A percentile compares a stretch with the other conserved stretches of the same genome.
Conservation (phyloP, 2,329 filamentous ascomycete species). For the Cephalotrichum gorgonifer region DNA sequence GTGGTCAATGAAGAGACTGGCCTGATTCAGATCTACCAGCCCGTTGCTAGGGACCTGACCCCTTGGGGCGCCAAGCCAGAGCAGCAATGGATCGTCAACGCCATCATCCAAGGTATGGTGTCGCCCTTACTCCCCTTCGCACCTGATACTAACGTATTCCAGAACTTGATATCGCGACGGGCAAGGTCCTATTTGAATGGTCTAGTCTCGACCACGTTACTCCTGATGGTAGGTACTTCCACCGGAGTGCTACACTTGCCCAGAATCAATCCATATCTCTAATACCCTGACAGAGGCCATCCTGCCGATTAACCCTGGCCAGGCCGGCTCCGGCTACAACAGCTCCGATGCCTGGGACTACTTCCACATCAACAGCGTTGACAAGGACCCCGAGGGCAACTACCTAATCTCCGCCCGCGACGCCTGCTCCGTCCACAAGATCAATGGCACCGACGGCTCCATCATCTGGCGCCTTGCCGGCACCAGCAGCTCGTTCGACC, state of each 20-base stretch:
- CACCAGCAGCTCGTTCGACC: slow-evolving; percentile 26
- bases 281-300: slow-evolving; percentile 7
- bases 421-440: slow-evolving; percentile 32
- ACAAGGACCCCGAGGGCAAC: slow-evolving; percentile 37
- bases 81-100: slow-evolving; percentile 46
- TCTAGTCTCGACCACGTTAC: slow-evolving; percentile 9
- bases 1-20: slow-evolving; percentile 41
- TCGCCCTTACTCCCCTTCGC: slow-evolving; percentile 20
- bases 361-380: slow-evolving; percentile 46
- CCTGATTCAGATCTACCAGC: slow-evolving; percentile 42
- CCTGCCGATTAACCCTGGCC: slow-evolving; percentile 2
- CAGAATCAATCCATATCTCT: neutral
- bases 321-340: slow-evolving; percentile 13
- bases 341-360: slow-evolving; percentile 35
- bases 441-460: slow-evolving; percentile 33
- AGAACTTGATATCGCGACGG: slow-evolving; percentile 40
- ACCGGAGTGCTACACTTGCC: neutral
- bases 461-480: slow-evolving; percentile 45
- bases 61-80: slow-evolving; percentile 32
- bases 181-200: slow-evolving; percentile 38
- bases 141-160: neutral
- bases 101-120: slow-evolving; percentile 37
- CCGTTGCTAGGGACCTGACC: slow-evolving; percentile 31
- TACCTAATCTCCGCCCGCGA: slow-evolving; percentile 45
- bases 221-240: slow-evolving; percentile 6